Evolutionary conservation across 768 basidiomycete genomes (phyloP).

Genomic region (Psilocybe subaeruginosa): DNA sequence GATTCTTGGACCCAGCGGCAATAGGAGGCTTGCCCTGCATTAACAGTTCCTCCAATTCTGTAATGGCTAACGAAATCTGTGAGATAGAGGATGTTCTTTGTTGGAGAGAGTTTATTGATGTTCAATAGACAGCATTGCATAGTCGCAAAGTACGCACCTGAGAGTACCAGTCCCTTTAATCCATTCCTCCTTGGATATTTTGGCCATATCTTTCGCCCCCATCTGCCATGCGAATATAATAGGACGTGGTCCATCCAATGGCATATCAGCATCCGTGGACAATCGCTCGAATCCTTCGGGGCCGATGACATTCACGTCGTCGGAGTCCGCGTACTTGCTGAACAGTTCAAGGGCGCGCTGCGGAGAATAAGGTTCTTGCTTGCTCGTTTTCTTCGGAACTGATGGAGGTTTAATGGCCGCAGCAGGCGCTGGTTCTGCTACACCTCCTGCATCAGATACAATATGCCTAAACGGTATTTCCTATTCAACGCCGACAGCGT

Average conservation of each 20-base stretch:
- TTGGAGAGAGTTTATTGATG: slow-evolving; percentile 2
- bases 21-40: slow-evolving; percentile 49
- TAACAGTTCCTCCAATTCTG: slow-evolving; percentile 68
- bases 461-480: slow-evolving; percentile 8
- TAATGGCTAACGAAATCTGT: slow-evolving; percentile 50
- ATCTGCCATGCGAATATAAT: slow-evolving; percentile 80
- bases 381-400: slow-evolving; percentile 20
- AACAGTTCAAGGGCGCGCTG: slow-evolving; percentile 60
- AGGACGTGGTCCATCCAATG: slow-evolving; percentile 74
- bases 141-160: slow-evolving; percentile 31
- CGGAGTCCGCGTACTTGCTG: slow-evolving; percentile 58
- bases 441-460: slow-evolving; percentile 7
- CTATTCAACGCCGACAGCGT: neutral
- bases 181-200: slow-evolving; percentile 74
- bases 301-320: slow-evolving; percentile 61
- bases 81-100: slow-evolving; percentile 47
- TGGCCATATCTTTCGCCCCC: slow-evolving; percentile 71
- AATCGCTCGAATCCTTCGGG: slow-evolving; percentile 74
- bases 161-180: slow-evolving; percentile 48
- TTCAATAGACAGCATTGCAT: neutral
- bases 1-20: slow-evolving; percentile 38
- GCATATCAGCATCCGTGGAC: slow-evolving; percentile 69
- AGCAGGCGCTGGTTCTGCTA: slow-evolving; percentile 6
- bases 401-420: slow-evolving; percentile 7
- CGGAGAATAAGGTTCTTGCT: slow-evolving; percentile 50